Evolutionary conservation across 208 protist genomes (phyloP), one percentile per base, ranked within the genome.

Genomic region (Leishmania braziliensis): DNA sequence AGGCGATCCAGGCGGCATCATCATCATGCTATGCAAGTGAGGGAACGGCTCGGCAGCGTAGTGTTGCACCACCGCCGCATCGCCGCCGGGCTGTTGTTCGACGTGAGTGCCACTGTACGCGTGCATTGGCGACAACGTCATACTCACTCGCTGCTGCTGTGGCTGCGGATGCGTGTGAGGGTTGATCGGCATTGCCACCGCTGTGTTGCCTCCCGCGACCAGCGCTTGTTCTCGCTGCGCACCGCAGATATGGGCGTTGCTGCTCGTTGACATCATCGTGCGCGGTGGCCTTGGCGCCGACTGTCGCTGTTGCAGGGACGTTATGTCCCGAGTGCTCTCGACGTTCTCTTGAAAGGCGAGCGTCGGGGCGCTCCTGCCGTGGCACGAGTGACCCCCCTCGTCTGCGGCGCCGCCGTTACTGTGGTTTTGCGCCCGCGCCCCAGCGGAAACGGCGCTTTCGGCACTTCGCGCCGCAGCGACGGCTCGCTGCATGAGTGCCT

Each of bases 401-500:
- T 29, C 51, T 33, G 51, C 48, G 12, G 50, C 5, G 29, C 33
- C 53, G 54, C 54, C 33, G n/a, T 29, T 50, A 39, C 20, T 50
- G 74, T n/a, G 20, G 54, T 68, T 33, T n/a, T 20, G 58, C 74
- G 10, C 18, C 10, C 51, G 74, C 56, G 50, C 29, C 72, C 14
- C 33, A 26, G 48, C 72, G 20, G 26, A 20, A 14, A 43, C 53
- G 5, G 54, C 29, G 18, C 20, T 36, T 6, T n/a, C 56, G 23
- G 54, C 36, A 36, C 53, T 50, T 65, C 23, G 53, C 26, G 74
- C 53, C 26, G 78, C 78, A 0, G 70, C 69, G 46, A 80, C 2
- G 6, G 77, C 76, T 63, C 84, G 79, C 81, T 80, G 75, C 81
- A 88, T 86, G 63, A 86, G 79, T 53, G 56, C 76, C 33, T 90